Conservation (phyloP, 371 early-diverging fungal genomes). For the Rhizopus microsporus region DNA sequence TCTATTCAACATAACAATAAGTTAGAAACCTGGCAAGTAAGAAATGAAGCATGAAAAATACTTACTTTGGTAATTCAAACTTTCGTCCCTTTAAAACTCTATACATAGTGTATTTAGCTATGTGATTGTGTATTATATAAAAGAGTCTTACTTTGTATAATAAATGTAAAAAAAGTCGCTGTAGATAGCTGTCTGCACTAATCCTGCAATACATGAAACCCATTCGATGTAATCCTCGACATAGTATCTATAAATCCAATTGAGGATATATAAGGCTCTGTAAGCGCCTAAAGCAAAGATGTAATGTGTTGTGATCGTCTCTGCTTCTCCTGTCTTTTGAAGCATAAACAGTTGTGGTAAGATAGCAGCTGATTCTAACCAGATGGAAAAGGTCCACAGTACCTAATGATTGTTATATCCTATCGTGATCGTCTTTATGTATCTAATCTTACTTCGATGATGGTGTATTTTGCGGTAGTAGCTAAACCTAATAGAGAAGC, state of each 20-base stretch:
- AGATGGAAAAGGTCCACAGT: conserved; percentile 97
- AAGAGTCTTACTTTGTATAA: conserved; percentile 76
- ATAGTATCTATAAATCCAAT: conserved; percentile 93
- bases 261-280: conserved; percentile 91
- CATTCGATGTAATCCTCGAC: conserved; percentile 69
- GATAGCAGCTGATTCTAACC: conserved; percentile 98
- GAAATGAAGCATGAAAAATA: neutral
- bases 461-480: conserved; percentile 71
- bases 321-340: conserved; percentile 97
- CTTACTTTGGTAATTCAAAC: conserved; percentile 71
- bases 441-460: conserved; percentile 65
- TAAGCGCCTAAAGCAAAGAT: conserved; percentile 98
- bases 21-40: neutral
- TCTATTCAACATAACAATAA: neutral
- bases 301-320: conserved; percentile 98
- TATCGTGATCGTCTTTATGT: neutral
- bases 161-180: conserved; percentile 98
- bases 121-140: neutral
- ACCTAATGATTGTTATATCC: conserved; percentile 38
- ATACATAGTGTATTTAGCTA: neutral
- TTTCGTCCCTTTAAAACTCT: conserved; percentile 88
- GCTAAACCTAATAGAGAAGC: conserved; percentile 74
- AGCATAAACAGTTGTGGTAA: conserved; percentile 98
- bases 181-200: conserved; percentile 95
- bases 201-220: conserved; percentile 86